phyloP scores from a whole-genome alignment of 2,329 filamentous ascomycete species.

The Pestalotiopsis sp. region DNA sequence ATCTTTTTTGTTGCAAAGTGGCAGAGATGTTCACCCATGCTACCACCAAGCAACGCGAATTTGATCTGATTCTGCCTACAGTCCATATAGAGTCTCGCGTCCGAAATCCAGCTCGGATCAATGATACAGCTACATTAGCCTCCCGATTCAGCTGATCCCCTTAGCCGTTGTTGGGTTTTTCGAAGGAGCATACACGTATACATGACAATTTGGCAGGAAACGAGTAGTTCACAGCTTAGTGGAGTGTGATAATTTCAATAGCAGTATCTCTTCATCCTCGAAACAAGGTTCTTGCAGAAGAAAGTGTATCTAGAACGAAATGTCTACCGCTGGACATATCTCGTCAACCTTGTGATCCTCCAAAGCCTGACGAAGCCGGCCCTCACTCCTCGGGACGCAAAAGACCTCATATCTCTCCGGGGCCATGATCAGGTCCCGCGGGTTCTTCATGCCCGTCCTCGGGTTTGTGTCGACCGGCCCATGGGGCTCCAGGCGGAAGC shows the following conservation, averaged over 20 bases:
- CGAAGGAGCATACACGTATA: no score
- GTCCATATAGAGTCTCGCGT: no score
- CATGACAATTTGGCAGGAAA: no score
- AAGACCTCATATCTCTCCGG: conserved; percentile 4
- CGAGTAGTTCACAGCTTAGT: no score
- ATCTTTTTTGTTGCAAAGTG: no score
- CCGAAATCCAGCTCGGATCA: no score
- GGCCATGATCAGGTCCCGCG: conserved; percentile 2
- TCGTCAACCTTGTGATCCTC: conserved; percentile 2
- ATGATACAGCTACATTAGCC: no score
- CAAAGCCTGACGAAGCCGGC: conserved; percentile 1
- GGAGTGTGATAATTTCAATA: neutral
- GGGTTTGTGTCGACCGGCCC: conserved; percentile 1
- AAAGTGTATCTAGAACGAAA: neutral
- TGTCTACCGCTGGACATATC: neutral
- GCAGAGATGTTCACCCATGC: no score
- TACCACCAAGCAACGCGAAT: no score
- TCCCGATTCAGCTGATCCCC: no score
- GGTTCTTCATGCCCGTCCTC: conserved; percentile 6
- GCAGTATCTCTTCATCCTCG: neutral
- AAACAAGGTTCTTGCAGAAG: neutral
- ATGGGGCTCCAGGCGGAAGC: conserved; percentile 7
- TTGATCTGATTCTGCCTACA: no score
- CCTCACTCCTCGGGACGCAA: conserved; percentile 11
- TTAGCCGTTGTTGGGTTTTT: no score